Conservation (phyloP, 305 asterid species). For the Stenogyne calaminthoides region DNA sequence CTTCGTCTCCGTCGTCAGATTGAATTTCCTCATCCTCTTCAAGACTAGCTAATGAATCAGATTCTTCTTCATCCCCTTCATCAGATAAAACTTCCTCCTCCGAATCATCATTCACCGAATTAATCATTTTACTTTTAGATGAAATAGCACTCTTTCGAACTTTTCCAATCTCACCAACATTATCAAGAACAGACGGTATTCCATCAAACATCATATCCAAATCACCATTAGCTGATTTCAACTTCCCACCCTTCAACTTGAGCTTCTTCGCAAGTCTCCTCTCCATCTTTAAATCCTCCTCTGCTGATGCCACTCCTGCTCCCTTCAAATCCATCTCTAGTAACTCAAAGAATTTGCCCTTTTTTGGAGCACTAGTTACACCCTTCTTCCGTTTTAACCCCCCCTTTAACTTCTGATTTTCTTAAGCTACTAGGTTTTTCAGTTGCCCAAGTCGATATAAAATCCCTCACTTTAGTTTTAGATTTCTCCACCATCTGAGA, state of each 20-base stretch:
- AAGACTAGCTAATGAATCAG: constrained; percentile 33
- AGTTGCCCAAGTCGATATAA: constrained; percentile 16
- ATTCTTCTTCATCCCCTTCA: constrained; percentile 37
- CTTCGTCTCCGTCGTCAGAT: constrained; percentile 30
- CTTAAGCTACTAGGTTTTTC: constrained; percentile 16
- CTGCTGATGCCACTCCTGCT: constrained; percentile 33
- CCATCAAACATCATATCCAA: constrained; percentile 57
- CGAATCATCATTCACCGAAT: constrained; percentile 38
- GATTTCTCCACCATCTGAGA: constrained; percentile 29
- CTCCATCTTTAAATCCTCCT: constrained; percentile 65
- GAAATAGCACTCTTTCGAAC: constrained; percentile 11
- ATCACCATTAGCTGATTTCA: constrained; percentile 65
- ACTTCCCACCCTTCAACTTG: constrained; percentile 66
- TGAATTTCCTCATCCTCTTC: constrained; percentile 38
- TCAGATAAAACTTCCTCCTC: constrained; percentile 33
- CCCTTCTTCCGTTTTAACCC: constrained; percentile 38
- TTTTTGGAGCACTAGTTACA: constrained; percentile 28
- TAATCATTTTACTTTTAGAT: constrained; percentile 28
- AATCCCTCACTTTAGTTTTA: constrained; percentile 20
- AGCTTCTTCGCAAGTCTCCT: constrained; percentile 79
- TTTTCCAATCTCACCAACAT: constrained; percentile 30
- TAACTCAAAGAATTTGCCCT: constrained; percentile 53
- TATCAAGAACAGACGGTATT: constrained; percentile 52
- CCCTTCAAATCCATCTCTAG: constrained; percentile 61
- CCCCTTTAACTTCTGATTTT: constrained; percentile 35